Base-by-base conservation (phyloP, 257 asterid species). In the Datura wrightii region DNA sequence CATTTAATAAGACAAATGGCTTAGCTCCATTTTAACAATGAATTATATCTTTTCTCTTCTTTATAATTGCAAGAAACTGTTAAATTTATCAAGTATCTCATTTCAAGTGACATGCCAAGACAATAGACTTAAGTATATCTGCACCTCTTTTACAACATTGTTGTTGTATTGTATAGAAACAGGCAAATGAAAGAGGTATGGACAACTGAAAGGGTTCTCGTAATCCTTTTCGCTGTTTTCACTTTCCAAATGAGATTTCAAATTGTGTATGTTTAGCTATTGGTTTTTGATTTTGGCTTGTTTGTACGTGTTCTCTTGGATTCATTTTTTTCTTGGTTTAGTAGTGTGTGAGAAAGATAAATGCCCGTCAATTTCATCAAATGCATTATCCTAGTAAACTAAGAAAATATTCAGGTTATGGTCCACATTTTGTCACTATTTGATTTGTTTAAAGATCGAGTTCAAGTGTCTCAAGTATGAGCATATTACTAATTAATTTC, bases 71-170 rank as follows among this genome's bases (percentile, higher is more conserved):
- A 97, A 98, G 97, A 93, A 84, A 91, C 93, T 88, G 85, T 84
- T 58, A 85, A 46, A 52, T 87, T 90, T 84, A 83, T 94, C 83
- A 88, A 94, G 90, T 80, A 89, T 85, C 90, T 94, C 65, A 89
- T 93, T 87, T 89, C 93, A 72, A 85, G 90, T 62, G 89, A 90
- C 48, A 85, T 94, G 95, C 87, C 92, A 94, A 46, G 89, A 78
- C 83, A 87, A 91, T 87, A 91, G 95, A 89, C 97, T 94, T 42
- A 94, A 94, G 88, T 90, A 88, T 87, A 90, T 97, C 19, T 92
- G 89, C 86, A 86, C 90, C 82, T 91, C 96, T 97, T 97, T 79
- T 90, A 94, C 93, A 97, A 97, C 86, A 82, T 94, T 70, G 92
- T 96, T 80, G 93, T 92, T 39, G 82, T 91, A 88, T 88, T 94